A percentile compares a stretch with the other conserved stretches of the same genome.
Conservation (phyloP, 306 rosid genomes). For the Erythrophleum fordii region DNA sequence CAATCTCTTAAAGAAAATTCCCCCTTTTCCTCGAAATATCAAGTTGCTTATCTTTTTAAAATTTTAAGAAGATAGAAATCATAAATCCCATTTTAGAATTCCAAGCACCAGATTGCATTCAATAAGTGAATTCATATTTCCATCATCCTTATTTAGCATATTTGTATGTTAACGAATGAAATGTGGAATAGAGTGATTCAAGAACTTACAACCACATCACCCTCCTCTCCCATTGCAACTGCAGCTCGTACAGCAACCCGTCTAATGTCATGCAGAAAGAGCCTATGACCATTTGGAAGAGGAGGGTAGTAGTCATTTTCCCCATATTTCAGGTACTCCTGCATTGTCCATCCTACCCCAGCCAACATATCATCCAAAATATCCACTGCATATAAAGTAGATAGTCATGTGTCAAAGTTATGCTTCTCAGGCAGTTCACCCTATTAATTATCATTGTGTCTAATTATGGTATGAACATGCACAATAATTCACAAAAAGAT, state of each 20-base stretch:
- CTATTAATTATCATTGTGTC: background rate
- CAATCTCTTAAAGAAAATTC: constrained; percentile 19
- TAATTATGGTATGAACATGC: constrained; percentile 8
- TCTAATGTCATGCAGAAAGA: constrained; percentile 92
- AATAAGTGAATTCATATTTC: constrained; percentile 25
- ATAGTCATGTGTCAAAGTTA: constrained; percentile 35
- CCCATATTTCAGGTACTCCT: constrained; percentile 88
- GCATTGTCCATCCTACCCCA: constrained; percentile 98
- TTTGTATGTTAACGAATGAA: constrained; percentile 14
- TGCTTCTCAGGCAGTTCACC: constrained; percentile 21
- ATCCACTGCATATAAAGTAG: constrained; percentile 67
- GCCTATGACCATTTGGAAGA: constrained; percentile 89
- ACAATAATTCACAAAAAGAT: background rate
- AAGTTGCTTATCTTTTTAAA: constrained; percentile 6
- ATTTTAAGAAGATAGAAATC: background rate
- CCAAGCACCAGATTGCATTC: constrained; percentile 34
- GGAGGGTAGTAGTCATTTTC: constrained; percentile 96
- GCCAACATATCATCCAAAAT: constrained; percentile 96
- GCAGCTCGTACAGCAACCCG: constrained; percentile 91
- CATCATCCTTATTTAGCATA: constrained; percentile 7
- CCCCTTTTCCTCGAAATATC: constrained; percentile 9
- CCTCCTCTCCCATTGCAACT: constrained; percentile 99
- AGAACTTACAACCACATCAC: constrained; percentile 93
- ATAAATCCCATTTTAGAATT: background rate
- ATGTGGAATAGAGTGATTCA: constrained; percentile 44